phyloP scores from a whole-genome alignment of 1,284 basidiomycete species.

The Austroboletus novae-zelandiae region DNA sequence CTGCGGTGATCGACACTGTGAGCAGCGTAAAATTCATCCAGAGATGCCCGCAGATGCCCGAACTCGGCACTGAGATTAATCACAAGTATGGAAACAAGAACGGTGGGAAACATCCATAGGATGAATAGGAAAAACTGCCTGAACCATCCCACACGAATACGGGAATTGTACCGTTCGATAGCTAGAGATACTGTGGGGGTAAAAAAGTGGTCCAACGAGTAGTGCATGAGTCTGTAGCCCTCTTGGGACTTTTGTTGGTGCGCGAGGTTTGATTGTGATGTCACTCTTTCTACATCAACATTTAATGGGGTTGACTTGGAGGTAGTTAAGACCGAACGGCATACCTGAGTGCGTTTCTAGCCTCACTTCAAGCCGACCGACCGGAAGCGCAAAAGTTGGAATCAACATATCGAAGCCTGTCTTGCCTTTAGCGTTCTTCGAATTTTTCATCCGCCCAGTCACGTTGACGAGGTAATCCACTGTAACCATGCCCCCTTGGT shows the following conservation, averaged over 20 bases:
- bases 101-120: slow-evolving; percentile 23
- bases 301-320: slow-evolving; percentile 1
- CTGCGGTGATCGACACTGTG: slow-evolving; percentile 22
- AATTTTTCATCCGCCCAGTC: slow-evolving; percentile 10
- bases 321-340: neutral
- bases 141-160: slow-evolving; percentile 19
- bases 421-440: slow-evolving; percentile 34
- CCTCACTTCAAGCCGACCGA: slow-evolving; percentile 62
- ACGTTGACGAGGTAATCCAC: slow-evolving; percentile 61
- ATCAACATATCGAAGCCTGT: slow-evolving; percentile 50
- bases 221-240: slow-evolving; percentile 48
- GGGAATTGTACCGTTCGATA: slow-evolving; percentile 25
- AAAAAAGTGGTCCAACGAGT: slow-evolving; percentile 54
- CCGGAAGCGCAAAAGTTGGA: slow-evolving; percentile 64
- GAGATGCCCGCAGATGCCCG: slow-evolving; percentile 34
- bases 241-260: slow-evolving; percentile 24
- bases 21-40: slow-evolving; percentile 32
- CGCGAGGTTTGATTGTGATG: slow-evolving; percentile 26
- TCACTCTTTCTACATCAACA: slow-evolving; percentile 14
- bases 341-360: slow-evolving; percentile 53
- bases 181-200: slow-evolving; percentile 48
- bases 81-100: slow-evolving; percentile 37
- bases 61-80: slow-evolving; percentile 37
- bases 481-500: slow-evolving; percentile 48
- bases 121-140: slow-evolving; percentile 31